Percentiles rank a stretch among this genome's conserved stretches.
Conservation (phyloP, 1,284 basidiomycete species). For the Agaricales sp. region DNA sequence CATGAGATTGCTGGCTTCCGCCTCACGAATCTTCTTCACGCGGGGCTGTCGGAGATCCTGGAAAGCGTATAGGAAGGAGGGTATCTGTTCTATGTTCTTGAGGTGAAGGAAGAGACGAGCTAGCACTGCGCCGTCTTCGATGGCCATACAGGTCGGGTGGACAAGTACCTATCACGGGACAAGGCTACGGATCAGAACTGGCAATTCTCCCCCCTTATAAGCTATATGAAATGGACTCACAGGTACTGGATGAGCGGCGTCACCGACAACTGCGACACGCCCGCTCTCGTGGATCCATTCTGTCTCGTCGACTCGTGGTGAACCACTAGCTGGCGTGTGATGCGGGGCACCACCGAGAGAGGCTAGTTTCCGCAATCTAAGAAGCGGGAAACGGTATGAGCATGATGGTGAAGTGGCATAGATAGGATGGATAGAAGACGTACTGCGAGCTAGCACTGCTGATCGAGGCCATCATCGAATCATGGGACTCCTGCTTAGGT, state of each 20-base stretch:
- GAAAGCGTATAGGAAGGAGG: conserved; percentile 37
- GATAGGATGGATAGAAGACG: not conserved
- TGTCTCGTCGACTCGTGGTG: conserved; percentile 26
- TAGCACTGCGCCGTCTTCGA: conserved; percentile 49
- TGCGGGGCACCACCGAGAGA: conserved; percentile 22
- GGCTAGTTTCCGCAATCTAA: conserved; percentile 34
- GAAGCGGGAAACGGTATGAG: not conserved
- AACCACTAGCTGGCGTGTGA: conserved; percentile 26
- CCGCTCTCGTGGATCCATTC: conserved; percentile 42
- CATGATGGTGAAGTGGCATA: conserved; percentile 1
- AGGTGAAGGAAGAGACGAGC: conserved; percentile 49
- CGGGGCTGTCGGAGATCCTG: conserved; percentile 38
- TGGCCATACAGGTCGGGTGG: conserved; percentile 41
- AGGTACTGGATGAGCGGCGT: conserved; percentile 42
- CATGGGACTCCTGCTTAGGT: not conserved
- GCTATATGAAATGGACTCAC: conserved; percentile 21
- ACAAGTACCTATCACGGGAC: not conserved
- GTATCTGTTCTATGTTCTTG: conserved; percentile 36
- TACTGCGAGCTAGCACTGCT: conserved; percentile 18
- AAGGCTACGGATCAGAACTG: conserved; percentile 1
- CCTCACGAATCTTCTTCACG: conserved; percentile 23
- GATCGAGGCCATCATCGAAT: not conserved
- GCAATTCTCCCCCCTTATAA: not conserved
- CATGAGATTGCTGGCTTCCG: conserved; percentile 26
- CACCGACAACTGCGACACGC: conserved; percentile 35